These are phyloP conservation scores for Fraxinus xanthoxyloides DNA, from an alignment of 305 asterid genomes.

Conservation along the genomic window DNA sequence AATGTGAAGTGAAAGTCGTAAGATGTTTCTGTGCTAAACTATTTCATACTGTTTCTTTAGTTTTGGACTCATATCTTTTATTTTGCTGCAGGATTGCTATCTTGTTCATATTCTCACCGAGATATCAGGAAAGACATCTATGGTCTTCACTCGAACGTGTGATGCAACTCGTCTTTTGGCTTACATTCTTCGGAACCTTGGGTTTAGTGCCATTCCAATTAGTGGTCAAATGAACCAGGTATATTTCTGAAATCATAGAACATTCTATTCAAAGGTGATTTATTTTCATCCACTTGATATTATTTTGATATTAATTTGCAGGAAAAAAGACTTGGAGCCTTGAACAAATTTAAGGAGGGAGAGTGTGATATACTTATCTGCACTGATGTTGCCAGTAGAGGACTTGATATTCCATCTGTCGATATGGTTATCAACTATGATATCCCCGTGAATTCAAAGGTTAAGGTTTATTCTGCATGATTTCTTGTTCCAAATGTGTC, in stretches of 20 bases:
- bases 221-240: constrained; percentile 97
- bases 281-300: background rate
- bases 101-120: constrained; percentile 82
- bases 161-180: constrained; percentile 80
- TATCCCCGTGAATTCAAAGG: constrained; percentile 89
- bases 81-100: constrained; percentile 66
- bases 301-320: constrained; percentile 30
- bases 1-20: background rate
- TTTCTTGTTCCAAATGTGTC: background rate
- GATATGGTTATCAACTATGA: constrained; percentile 93
- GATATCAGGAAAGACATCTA: constrained; percentile 71
- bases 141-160: constrained; percentile 93
- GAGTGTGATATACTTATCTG: constrained; percentile 79
- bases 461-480: constrained; percentile 22
- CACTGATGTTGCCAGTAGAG: constrained; percentile 95
- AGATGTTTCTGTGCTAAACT: background rate
- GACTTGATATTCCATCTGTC: constrained; percentile 90
- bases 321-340: constrained; percentile 82
- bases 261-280: background rate
- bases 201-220: constrained; percentile 15
- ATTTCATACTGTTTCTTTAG: background rate
- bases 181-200: constrained; percentile 69
- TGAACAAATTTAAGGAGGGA: constrained; percentile 82
- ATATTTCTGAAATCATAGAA: constrained; percentile 4
- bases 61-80: background rate